phyloP scores from a whole-genome alignment of 805 yeast species.

The Zygosaccharomyces rouxii region DNA sequence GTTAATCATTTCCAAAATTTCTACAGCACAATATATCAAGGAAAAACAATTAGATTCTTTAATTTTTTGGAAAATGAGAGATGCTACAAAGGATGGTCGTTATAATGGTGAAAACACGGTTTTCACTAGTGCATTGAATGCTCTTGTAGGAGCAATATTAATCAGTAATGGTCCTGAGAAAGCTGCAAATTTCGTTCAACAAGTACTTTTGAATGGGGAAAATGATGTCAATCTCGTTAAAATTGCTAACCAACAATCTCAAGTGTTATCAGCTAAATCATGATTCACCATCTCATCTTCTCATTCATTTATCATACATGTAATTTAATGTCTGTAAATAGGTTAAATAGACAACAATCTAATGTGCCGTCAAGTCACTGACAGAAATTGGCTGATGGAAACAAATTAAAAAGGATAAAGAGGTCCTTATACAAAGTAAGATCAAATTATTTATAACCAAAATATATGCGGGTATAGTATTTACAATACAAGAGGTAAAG shows the following conservation, averaged over 20 bases:
- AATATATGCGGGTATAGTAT: not conserved
- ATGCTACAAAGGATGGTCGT: slow-evolving; percentile 42
- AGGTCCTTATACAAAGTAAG: not conserved
- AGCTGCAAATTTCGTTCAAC: slow-evolving; percentile 56
- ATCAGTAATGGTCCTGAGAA: slow-evolving; percentile 53
- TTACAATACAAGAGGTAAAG: slow-evolving; percentile 1
- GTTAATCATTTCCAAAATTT: slow-evolving; percentile 46
- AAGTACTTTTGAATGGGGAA: slow-evolving; percentile 41
- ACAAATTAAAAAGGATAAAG: not conserved
- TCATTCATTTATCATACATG: not conserved
- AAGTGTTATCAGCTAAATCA: not conserved
- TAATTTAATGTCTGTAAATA: slow-evolving; percentile 8
- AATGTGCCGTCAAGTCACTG: not conserved
- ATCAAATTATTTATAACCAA: not conserved
- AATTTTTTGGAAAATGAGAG: slow-evolving; percentile 65
- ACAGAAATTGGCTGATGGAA: too few species aligned
- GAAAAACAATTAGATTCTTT: slow-evolving; percentile 44
- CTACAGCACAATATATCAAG: slow-evolving; percentile 51
- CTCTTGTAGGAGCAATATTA: slow-evolving; percentile 67
- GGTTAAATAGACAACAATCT: not conserved
- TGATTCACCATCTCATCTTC: not conserved
- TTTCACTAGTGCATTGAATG: slow-evolving; percentile 50
- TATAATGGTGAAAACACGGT: slow-evolving; percentile 55
- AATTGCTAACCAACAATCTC: slow-evolving; percentile 13
- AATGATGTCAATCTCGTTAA: slow-evolving; percentile 18